These are phyloP conservation scores for Candida glucosophila DNA, from an alignment of 1,139 yeast species.

Conservation along the genomic window DNA sequence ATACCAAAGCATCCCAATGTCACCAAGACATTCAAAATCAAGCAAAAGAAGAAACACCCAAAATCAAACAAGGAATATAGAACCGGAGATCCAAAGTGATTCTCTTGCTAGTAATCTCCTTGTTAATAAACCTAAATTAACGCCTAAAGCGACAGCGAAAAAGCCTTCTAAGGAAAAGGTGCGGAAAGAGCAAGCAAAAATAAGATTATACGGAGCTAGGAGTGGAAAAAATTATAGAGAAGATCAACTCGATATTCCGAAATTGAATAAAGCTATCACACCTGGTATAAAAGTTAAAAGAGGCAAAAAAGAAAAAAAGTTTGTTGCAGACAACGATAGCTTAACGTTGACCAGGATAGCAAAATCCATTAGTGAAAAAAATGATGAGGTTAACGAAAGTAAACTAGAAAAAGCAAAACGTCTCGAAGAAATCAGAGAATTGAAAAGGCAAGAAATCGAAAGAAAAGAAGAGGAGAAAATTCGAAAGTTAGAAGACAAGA, in stretches of 20 bases:
- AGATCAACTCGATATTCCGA: conserved; percentile 70
- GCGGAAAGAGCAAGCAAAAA: conserved; percentile 57
- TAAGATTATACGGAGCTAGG: conserved; percentile 62
- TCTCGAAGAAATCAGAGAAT: conserved; percentile 81
- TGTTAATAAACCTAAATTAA: conserved; percentile 51
- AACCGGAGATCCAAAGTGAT: conserved; percentile 60
- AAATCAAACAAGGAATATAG: conserved; percentile 48
- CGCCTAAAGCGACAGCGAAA: conserved; percentile 49
- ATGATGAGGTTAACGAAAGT: conserved; percentile 78
- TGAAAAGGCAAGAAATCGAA: conserved; percentile 81
- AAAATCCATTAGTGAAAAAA: conserved; percentile 71
- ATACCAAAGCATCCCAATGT: conserved; percentile 21
- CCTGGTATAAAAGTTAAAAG: conserved; percentile 74
- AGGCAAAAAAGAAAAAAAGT: conserved; percentile 92
- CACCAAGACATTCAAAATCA: conserved; percentile 50
- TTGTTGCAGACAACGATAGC: conserved; percentile 66
- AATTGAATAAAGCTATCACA: conserved; percentile 68
- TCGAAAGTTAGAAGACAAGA: conserved; percentile 66
- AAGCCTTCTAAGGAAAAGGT: conserved; percentile 44
- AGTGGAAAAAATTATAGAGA: conserved; percentile 64
- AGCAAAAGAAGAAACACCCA: conserved; percentile 47
- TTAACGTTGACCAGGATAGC: conserved; percentile 60
- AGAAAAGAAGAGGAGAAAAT: conserved; percentile 66
- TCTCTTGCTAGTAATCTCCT: conserved; percentile 58
- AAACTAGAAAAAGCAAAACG: conserved; percentile 85